These are phyloP conservation scores for Cinnamomum chago DNA, from an alignment of 164 flowering plant genomes.

Conservation along the genomic window DNA sequence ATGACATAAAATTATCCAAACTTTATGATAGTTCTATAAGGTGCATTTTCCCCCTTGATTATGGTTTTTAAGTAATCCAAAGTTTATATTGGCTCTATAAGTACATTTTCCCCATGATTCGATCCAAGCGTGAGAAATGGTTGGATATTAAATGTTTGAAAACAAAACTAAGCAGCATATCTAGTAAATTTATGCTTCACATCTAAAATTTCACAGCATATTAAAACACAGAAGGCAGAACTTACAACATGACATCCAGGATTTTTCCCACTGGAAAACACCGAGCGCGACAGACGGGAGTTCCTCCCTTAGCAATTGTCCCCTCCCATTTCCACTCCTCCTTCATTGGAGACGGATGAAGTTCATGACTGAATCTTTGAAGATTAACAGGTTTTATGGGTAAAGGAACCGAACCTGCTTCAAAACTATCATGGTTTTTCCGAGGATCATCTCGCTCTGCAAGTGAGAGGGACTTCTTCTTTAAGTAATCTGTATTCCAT, in stretches of 20 bases:
- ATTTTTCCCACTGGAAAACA: slow-evolving; percentile 94
- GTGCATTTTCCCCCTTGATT: too few species aligned
- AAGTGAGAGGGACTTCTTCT: slow-evolving; percentile 22
- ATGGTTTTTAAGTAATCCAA: too few species aligned
- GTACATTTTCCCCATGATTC: too few species aligned
- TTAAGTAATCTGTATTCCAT: slow-evolving; percentile 28
- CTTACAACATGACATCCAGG: slow-evolving; percentile 75
- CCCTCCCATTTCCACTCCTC: slow-evolving; percentile 98
- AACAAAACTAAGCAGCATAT: background rate
- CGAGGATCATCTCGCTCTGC: slow-evolving; percentile 39
- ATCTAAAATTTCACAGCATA: background rate
- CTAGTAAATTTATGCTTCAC: background rate
- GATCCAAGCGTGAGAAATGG: too few species aligned
- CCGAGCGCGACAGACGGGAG: slow-evolving; percentile 90
- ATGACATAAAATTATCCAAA: too few species aligned
- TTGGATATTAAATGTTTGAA: background rate
- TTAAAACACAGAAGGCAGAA: slow-evolving; percentile 10
- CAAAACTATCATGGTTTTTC: slow-evolving; percentile 42
- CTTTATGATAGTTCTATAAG: too few species aligned
- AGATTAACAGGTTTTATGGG: slow-evolving; percentile 33
- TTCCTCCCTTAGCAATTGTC: slow-evolving; percentile 90
- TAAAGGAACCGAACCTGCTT: slow-evolving; percentile 32
- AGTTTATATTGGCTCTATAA: too few species aligned
- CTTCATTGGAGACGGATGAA: slow-evolving; percentile 36
- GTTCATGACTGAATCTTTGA: slow-evolving; percentile 45